A percentile compares a stretch with the other conserved stretches of the same genome.
Evolutionary conservation across 768 basidiomycete species (phyloP).

Genomic region (Kwoniella dejecticola): DNA sequence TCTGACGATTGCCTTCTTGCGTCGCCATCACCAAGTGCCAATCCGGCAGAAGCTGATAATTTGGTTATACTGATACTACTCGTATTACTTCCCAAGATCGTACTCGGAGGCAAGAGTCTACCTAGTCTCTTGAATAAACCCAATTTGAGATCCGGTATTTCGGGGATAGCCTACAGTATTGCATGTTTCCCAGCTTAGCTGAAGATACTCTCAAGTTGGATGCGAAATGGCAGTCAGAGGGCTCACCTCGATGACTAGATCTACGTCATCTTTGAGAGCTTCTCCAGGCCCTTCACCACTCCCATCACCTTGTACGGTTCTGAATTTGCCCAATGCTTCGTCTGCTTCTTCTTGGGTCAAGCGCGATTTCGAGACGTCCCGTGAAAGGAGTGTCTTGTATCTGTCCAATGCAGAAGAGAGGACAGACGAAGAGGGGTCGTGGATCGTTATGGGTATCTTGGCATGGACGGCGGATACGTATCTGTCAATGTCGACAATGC

Average conservation of each 20-base stretch:
- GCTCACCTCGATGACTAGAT: constrained; percentile 85
- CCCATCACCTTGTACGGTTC: constrained; percentile 40
- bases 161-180: constrained; percentile 76
- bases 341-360: constrained; percentile 70
- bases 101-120: constrained; percentile 66
- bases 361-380: constrained; percentile 83
- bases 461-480: constrained; percentile 70
- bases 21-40: constrained; percentile 61
- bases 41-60: constrained; percentile 79
- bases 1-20: constrained; percentile 65
- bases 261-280: constrained; percentile 70
- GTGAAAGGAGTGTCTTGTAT: constrained; percentile 79
- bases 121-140: constrained; percentile 73
- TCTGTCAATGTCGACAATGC: constrained; percentile 7
- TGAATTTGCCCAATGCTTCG: constrained; percentile 69
- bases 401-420: constrained; percentile 71
- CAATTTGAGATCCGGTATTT: constrained; percentile 75
- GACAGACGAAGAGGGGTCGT: constrained; percentile 76
- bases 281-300: constrained; percentile 59
- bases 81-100: constrained; percentile 89
- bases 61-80: constrained; percentile 94
- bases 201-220: neutral
- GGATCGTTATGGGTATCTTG: constrained; percentile 78
- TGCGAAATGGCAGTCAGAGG: neutral
- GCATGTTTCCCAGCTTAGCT: neutral